Base-by-base conservation (phyloP, 73 alveolate genomes). In the Effrenium voratum region DNA sequence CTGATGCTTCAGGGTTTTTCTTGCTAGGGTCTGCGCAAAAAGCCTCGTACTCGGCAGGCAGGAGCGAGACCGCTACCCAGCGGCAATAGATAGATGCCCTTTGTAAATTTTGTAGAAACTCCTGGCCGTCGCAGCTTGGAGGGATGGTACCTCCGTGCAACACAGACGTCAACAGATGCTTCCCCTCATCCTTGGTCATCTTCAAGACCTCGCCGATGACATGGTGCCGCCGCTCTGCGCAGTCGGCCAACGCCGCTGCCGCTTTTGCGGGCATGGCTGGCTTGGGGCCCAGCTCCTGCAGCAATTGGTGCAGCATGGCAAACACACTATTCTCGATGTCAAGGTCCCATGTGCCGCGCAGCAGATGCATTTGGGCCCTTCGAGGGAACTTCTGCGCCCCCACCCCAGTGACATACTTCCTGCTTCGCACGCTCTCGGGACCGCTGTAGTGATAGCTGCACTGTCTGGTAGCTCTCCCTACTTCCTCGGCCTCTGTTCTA, bases 341-440 rank as follows among this genome's bases (percentile, higher is more conserved):
- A 38, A 76, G 43, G 38, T 76, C 87, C 41, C 43, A 59, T 4
- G 87, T 76, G 22, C 43, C 59, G 8, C 60, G 60, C 0, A 76
- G 63, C 87, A 83, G 26, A 22, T 15, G 79, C 52, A 52, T 15
- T 24, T 34, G 59, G 43, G 87, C 87, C 43, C 87, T 40, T 44
- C 87, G 38, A 3, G 87, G 38, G 38, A 76, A 30, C 87, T 76
- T 76, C 43, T 76, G 87, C 41, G 63, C 87, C 59, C 87, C 87
- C 8, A 76, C 13, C 60, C 87, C 87, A 41, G 38, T 41, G 60
- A n/a, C n/a, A n/a, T n/a, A n/a, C n/a, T n/a, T n/a, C n/a, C n/a
- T n/a, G n/a, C n/a, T n/a, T n/a, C n/a, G n/a, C n/a, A n/a, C n/a
- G n/a, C n/a, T n/a, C n/a, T n/a, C n/a, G n/a, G n/a, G n/a, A n/a